Evolutionary conservation across 768 basidiomycete genomes (phyloP).

Genomic region (Suillus tomentosus): DNA sequence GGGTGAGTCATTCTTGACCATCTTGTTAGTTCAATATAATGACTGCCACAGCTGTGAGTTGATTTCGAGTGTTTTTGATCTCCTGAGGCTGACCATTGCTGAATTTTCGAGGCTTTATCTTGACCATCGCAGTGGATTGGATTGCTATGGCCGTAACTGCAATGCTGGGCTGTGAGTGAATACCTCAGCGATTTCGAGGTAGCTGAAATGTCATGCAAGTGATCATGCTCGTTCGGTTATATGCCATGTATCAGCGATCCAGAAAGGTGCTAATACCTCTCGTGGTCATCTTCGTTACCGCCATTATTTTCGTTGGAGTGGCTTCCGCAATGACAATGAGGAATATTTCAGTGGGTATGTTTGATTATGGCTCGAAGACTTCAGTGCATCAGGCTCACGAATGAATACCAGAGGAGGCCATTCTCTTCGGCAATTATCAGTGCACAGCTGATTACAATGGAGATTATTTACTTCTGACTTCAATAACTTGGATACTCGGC

Average conservation of each 20-base stretch:
- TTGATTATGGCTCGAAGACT: neutral
- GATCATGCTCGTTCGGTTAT: neutral
- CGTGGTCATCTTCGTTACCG: neutral
- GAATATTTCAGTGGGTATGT: neutral
- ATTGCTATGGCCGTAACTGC: neutral
- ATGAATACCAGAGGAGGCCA: neutral
- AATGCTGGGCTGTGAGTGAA: neutral
- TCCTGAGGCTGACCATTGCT: neutral
- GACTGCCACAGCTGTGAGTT: too few relatives aligned
- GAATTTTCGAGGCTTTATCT: neutral
- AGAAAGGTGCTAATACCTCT: neutral
- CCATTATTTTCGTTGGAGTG: neutral
- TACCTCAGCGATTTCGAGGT: neutral
- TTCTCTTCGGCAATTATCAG: neutral
- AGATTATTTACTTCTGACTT: neutral
- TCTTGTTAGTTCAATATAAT: too few relatives aligned
- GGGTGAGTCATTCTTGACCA: too few relatives aligned
- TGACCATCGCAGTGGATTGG: neutral
- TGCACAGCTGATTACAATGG: neutral
- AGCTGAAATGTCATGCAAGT: neutral
- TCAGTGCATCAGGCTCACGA: neutral
- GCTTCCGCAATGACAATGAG: too few relatives aligned
- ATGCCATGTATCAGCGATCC: neutral
- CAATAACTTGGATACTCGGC: neutral
- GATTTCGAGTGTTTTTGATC: neutral